phyloP scores from a whole-genome alignment of 352 stramenopile genomes.

The Globisporangium polare region DNA sequence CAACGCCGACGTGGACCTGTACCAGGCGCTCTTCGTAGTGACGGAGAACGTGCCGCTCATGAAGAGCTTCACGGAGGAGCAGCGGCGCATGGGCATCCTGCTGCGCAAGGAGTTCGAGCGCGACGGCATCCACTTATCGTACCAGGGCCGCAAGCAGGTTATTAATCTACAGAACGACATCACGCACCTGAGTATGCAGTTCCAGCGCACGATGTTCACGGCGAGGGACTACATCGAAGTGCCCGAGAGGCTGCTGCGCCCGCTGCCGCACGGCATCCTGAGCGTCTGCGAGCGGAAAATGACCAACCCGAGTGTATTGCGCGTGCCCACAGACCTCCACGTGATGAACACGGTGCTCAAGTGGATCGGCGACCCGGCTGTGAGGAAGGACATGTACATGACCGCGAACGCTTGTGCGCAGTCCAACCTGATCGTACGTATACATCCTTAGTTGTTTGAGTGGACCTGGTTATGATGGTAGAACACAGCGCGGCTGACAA shows the following conservation, averaged over 20 bases:
- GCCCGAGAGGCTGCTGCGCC: constrained; percentile 42
- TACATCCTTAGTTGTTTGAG: too few species aligned
- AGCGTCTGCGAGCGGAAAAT: constrained; percentile 63
- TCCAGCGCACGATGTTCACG: constrained; percentile 82
- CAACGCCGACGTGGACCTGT: constrained; percentile 91
- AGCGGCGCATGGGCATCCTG: constrained; percentile 85
- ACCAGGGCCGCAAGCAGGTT: constrained; percentile 71
- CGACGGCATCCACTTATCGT: constrained; percentile 92
- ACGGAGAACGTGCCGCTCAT: constrained; percentile 49
- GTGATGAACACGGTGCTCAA: constrained; percentile 92
- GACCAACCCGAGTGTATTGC: constrained; percentile 51
- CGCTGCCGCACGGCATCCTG: constrained; percentile 57
- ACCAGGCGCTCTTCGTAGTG: constrained; percentile 77
- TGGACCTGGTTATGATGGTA: too few species aligned
- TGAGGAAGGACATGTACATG: constrained; percentile 91
- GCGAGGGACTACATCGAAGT: constrained; percentile 63
- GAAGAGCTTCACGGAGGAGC: constrained; percentile 80
- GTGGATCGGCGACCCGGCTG: constrained; percentile 68
- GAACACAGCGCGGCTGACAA: neutral
- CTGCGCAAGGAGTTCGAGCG: constrained; percentile 94
- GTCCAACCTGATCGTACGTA: constrained; percentile 53
- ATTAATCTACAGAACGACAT: constrained; percentile 88
- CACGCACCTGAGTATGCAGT: constrained; percentile 82
- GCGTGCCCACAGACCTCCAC: constrained; percentile 79
- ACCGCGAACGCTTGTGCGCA: constrained; percentile 80